Conservation (phyloP, 345 rosid genomes). For the Nasturtium officinale region DNA sequence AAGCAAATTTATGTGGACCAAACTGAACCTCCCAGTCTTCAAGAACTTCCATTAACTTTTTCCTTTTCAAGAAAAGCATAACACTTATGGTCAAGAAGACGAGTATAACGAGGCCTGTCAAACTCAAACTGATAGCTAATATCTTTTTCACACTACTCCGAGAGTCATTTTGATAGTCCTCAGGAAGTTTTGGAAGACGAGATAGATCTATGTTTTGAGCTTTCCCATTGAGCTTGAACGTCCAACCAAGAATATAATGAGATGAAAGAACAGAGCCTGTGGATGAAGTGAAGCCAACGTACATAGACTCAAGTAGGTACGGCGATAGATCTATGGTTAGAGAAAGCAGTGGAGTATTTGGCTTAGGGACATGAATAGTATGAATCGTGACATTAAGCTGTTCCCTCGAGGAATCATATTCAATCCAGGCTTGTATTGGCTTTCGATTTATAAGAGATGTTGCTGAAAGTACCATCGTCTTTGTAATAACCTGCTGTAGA, state of each 20-base stretch:
- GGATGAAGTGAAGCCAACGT: conserved; percentile 63
- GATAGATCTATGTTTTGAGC: conserved; percentile 45
- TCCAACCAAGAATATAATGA: conserved; percentile 63
- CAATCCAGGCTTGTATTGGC: conserved; percentile 77
- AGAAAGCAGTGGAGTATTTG: conserved; percentile 54
- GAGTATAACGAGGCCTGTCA: conserved; percentile 2
- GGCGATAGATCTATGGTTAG: conserved; percentile 57
- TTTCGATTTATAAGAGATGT: conserved; percentile 47
- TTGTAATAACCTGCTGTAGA: conserved; percentile 51
- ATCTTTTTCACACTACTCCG: conserved; percentile 26
- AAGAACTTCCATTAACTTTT: conserved; percentile 41
- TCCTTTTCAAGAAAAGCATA: conserved; percentile 34
- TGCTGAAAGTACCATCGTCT: conserved; percentile 40
- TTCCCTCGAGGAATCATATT: conserved; percentile 60
- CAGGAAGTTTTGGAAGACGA: conserved; percentile 56
- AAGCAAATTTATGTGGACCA: conserved; percentile 49
- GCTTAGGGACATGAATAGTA: conserved; percentile 50
- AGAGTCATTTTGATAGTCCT: background rate
- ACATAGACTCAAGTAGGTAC: conserved; percentile 39
- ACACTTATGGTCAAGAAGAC: conserved; percentile 19
- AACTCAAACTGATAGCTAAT: conserved; percentile 37
- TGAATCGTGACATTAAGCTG: conserved; percentile 59
- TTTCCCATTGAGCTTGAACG: conserved; percentile 50
- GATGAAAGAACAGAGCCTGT: conserved; percentile 36
- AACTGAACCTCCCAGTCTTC: conserved; percentile 57